Base-by-base conservation (phyloP, 805 yeast species). In the Citeromyces nyonsensis region DNA sequence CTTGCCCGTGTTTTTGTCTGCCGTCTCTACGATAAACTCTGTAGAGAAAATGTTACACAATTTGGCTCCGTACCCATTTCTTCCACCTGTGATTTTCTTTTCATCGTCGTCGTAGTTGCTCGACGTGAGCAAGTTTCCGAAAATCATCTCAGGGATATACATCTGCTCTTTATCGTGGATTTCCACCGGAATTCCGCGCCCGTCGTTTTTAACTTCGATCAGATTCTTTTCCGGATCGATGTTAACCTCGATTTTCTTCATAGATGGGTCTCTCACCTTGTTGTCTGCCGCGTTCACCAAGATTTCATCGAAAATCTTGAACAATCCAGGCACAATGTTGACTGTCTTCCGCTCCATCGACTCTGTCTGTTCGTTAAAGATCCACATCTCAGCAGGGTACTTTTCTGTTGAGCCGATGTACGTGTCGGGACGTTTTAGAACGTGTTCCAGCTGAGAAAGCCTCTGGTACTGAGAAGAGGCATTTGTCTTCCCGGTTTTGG, bases 51-150 rank as follows among this genome's bases (percentile, higher is more conserved):
- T 91, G 53, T 91, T 91, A 70, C 98, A 91, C 35, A 91, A 61
- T 51, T 91, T 91, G 31, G 98, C 98, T 56, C 98, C 98, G 50
- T 75, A 91, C 40, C 98, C 98, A 51, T 91, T 91, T 62, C 98
- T 74, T 54, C 98, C 98, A 61, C 98, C 98, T 2, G 94, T 83
- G 24, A 91, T 96, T 54, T 91, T 91, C 56, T 83, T 82, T 48
- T 91, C 82, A 40, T 88, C 72, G 52, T 91, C 98, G 52, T 91
- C 95, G 52, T 91, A 91, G 56, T 91, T 91, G 18, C 95, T 82
- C 2, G 97, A 86, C 0, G 98, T 91, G 41, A 91, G 68, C 38
- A 91, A 66, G 48, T 91, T 84, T 35, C 98, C 98, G 55, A 91
- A 91, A 44, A 91, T 91, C 57, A 91, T 67, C 56, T 91, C 95